Evolutionary conservation across 2,329 filamentous ascomycete species (phyloP).

Genomic region (Coniochaeta sp.): DNA sequence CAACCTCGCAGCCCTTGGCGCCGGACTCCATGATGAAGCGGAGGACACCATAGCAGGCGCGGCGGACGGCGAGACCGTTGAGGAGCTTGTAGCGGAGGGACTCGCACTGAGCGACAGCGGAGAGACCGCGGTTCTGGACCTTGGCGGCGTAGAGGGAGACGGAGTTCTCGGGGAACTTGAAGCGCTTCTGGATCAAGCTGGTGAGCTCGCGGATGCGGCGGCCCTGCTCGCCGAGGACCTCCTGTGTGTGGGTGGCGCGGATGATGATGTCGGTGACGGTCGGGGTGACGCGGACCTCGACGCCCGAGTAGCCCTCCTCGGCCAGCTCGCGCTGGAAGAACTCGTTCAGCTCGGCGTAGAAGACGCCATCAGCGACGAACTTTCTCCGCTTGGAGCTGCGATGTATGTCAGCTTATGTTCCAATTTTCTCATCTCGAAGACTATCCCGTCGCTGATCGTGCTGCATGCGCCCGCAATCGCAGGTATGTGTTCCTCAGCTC

Average conservation of each 20-base stretch:
- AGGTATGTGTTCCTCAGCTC: not conserved
- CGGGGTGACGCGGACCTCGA: slow-evolving; percentile 99
- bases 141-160: slow-evolving; percentile 99
- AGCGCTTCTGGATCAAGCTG: slow-evolving; percentile 99
- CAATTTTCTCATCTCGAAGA: not conserved
- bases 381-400: slow-evolving; percentile 83
- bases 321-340: slow-evolving; percentile 99
- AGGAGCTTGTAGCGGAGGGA: slow-evolving; percentile 99
- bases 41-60: slow-evolving; percentile 99
- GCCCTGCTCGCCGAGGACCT: slow-evolving; percentile 99
- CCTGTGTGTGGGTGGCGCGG: slow-evolving; percentile 99
- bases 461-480: not conserved
- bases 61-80: slow-evolving; percentile 96
- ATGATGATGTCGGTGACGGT: slow-evolving; percentile 99
- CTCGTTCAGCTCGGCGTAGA: slow-evolving; percentile 99
- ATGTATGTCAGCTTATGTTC: not conserved
- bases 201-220: slow-evolving; percentile 99
- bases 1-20: slow-evolving; percentile 99
- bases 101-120: slow-evolving; percentile 99
- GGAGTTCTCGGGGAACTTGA: slow-evolving; percentile 99
- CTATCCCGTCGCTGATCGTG: not conserved
- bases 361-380: slow-evolving; percentile 97
- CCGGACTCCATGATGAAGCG: slow-evolving; percentile 99
- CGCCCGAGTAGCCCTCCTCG: slow-evolving; percentile 99
- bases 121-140: slow-evolving; percentile 99